A percentile compares a stretch with the other conserved stretches of the same genome.
Conservation (phyloP, 768 basidiomycete species). For the Tricholoma saponaceum region DNA sequence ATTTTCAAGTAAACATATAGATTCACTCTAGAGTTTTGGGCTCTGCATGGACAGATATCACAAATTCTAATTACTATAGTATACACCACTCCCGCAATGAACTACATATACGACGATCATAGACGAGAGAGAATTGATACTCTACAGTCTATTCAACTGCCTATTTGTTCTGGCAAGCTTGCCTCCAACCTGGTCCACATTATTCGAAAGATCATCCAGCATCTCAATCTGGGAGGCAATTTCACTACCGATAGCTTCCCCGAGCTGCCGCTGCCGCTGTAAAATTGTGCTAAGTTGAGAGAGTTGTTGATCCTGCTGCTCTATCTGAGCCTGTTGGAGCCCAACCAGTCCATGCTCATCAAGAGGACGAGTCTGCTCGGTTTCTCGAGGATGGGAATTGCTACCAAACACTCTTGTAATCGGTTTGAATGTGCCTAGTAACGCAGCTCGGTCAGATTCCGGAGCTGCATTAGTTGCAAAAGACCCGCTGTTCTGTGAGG, state of each 20-base stretch:
- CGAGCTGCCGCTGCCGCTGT: conserved; percentile 80
- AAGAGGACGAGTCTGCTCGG: conserved; percentile 80
- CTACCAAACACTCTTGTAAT: conserved; percentile 80
- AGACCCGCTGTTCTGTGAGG: conserved; percentile 31
- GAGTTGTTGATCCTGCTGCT: conserved; percentile 82
- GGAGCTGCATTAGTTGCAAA: conserved; percentile 39
- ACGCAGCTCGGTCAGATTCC: conserved; percentile 59
- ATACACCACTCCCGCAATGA: conserved; percentile 1
- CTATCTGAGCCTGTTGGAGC: conserved; percentile 77
- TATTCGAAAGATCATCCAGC: conserved; percentile 71
- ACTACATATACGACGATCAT: not conserved
- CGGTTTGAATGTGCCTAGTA: conserved; percentile 50
- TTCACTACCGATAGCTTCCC: conserved; percentile 81
- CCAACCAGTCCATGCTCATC: conserved; percentile 79
- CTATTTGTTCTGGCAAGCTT: conserved; percentile 80
- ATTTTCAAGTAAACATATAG: conserved; percentile 15
- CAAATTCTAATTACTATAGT: conserved; percentile 12
- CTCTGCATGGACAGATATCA: not conserved
- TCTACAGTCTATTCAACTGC: conserved; percentile 73
- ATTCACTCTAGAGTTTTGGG: conserved; percentile 10
- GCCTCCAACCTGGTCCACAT: conserved; percentile 73
- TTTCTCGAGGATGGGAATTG: conserved; percentile 61
- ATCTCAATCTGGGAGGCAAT: conserved; percentile 81
- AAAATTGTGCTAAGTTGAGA: conserved; percentile 77
- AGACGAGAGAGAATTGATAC: not conserved